Evolutionary conservation across 306 rosid genomes (phyloP).

Genomic region (Cicer pinnatifidum): DNA sequence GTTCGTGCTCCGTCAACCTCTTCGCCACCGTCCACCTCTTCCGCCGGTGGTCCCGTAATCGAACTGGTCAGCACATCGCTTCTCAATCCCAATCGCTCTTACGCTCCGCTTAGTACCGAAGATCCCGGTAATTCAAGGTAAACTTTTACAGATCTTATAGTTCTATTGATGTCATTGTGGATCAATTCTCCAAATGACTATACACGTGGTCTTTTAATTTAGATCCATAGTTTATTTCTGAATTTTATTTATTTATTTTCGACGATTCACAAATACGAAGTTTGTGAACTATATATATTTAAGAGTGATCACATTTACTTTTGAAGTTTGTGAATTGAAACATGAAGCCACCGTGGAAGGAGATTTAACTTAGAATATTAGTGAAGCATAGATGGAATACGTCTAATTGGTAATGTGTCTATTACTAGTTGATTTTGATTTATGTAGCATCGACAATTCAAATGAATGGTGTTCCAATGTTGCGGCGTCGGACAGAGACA

Average conservation of each 20-base stretch:
- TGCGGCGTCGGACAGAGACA: no score
- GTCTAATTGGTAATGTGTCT: not conserved
- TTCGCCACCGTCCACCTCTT: constrained; percentile 51
- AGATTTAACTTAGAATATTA: not conserved
- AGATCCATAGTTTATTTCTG: constrained; percentile 29
- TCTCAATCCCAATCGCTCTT: constrained; percentile 75
- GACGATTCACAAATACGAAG: not conserved
- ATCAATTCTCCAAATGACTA: constrained; percentile 26
- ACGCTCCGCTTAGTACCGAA: constrained; percentile 89
- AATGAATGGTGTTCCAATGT: no score
- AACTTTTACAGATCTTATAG: constrained; percentile 43
- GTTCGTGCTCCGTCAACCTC: constrained; percentile 72
- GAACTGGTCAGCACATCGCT: constrained; percentile 88
- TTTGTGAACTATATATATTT: not conserved
- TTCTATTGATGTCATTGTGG: constrained; percentile 8
- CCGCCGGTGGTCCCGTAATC: constrained; percentile 72
- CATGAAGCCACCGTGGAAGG: constrained; percentile 11
- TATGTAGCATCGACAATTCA: no score
- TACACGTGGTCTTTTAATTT: not conserved
- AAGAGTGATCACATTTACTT: constrained; percentile 15
- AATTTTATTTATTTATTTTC: not conserved
- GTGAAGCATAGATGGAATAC: not conserved
- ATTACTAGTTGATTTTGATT: not conserved
- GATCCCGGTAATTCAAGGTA: constrained; percentile 95
- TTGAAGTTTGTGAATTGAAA: constrained; percentile 20